phyloP scores from a whole-genome alignment of 2,329 filamentous ascomycete genomes.

The Talaromyces marneffei region DNA sequence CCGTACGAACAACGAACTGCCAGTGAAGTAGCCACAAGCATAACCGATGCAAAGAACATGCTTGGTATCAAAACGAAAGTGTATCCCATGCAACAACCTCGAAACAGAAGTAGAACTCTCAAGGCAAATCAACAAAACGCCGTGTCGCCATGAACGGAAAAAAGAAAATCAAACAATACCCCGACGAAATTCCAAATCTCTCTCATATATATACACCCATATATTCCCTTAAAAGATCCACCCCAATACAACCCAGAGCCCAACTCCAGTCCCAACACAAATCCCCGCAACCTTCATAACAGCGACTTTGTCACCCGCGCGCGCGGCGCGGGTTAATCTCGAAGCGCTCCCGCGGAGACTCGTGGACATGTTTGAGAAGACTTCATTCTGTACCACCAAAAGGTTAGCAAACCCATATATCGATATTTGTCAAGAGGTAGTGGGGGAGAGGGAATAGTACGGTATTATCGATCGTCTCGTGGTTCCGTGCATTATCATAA shows the following conservation, averaged over 20 bases:
- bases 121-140: background rate
- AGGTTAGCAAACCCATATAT: background rate
- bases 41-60: background rate
- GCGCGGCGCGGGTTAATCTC: slow-evolving; percentile 83
- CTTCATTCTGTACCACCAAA: slow-evolving; percentile 61
- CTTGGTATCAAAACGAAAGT: background rate
- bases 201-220: background rate
- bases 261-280: slow-evolving; percentile 63
- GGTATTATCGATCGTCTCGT: slow-evolving; percentile 80
- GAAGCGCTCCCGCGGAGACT: slow-evolving; percentile 77
- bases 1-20: background rate
- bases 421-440: no score
- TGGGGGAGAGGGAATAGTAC: slow-evolving; percentile 46
- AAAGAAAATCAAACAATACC: background rate
- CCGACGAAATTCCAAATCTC: background rate
- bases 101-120: background rate
- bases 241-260: slow-evolving; percentile 67
- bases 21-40: background rate
- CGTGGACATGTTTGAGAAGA: slow-evolving; percentile 80
- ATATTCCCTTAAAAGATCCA: slow-evolving; percentile 49
- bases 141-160: background rate
- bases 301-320: slow-evolving; percentile 81
- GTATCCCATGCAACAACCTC: background rate
- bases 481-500: slow-evolving; percentile 88
- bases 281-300: slow-evolving; percentile 86